phyloP scores from a whole-genome alignment of 2,329 filamentous ascomycete species.

The Coniochaeta hoffmannii region DNA sequence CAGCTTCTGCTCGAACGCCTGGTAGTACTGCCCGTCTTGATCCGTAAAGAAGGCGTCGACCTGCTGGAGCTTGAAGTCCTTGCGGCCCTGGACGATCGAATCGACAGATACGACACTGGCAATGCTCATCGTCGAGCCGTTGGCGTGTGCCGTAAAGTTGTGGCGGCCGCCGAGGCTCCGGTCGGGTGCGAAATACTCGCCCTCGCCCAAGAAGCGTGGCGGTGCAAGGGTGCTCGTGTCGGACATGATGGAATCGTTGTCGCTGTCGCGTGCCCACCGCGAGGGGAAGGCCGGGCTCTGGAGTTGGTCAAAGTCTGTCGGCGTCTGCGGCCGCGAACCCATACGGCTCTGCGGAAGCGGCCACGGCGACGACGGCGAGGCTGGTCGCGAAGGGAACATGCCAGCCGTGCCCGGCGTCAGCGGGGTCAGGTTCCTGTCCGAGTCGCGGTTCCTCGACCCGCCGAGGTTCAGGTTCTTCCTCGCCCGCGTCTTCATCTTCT shows the following conservation, averaged over 20 bases:
- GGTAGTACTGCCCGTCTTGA: constrained; percentile 51
- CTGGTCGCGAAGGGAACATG: neutral
- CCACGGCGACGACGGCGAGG: neutral
- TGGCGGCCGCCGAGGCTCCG: neutral
- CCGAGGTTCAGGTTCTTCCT: neutral
- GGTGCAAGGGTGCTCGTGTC: constrained; percentile 8
- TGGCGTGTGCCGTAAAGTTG: neutral
- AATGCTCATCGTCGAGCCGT: constrained; percentile 17
- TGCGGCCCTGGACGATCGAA: constrained; percentile 39
- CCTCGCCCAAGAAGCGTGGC: constrained; percentile 7
- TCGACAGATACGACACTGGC: constrained; percentile 30
- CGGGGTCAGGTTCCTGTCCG: neutral
- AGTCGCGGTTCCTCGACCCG: neutral
- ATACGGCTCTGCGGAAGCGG: neutral
- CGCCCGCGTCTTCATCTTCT: constrained; percentile 7
- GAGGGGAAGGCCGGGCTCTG: constrained; percentile 5
- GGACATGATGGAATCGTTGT: constrained; percentile 6
- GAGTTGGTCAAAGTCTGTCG: neutral
- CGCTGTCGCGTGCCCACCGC: constrained; percentile 4
- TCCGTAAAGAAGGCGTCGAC: constrained; percentile 61
- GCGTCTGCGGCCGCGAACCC: neutral
- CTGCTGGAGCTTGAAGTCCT: constrained; percentile 55
- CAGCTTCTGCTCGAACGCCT: constrained; percentile 47
- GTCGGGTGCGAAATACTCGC: constrained; percentile 1
- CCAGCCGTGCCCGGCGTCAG: neutral